A percentile compares a stretch with the other conserved stretches of the same genome.
phyloP scores from a whole-genome alignment of 73 alveolate genomes.

The Symbiodinium natans region DNA sequence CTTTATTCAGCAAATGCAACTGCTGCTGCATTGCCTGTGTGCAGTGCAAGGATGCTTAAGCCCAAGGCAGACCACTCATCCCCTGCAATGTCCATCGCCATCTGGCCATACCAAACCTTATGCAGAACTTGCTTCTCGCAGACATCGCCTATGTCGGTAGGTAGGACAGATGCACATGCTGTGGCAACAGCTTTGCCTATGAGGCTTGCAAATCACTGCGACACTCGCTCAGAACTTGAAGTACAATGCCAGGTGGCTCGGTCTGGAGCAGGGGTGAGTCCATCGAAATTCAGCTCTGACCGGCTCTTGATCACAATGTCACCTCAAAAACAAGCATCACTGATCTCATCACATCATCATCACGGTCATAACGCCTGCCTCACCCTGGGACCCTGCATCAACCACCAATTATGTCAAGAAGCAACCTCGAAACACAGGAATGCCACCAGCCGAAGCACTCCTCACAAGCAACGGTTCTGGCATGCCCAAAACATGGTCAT shows the following conservation, averaged over 20 bases:
- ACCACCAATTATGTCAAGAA: neutral
- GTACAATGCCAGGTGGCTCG: neutral
- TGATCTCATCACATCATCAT: neutral
- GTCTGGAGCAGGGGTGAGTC: conserved; percentile 78
- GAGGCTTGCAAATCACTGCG: no score
- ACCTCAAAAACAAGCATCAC: neutral
- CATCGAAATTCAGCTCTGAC: conserved; percentile 70
- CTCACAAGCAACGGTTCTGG: neutral
- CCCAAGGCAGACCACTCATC: conserved; percentile 53
- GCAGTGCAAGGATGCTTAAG: neutral
- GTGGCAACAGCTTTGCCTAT: neutral
- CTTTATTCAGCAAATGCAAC: neutral
- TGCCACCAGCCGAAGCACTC: conserved; percentile 78
- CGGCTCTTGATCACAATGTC: conserved; percentile 63
- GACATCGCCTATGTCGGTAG: no score
- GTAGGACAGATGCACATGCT: neutral
- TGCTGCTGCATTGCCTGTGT: neutral
- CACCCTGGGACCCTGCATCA: neutral
- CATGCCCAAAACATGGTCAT: no score
- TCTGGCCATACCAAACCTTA: conserved; percentile 77
- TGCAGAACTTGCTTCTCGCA: no score
- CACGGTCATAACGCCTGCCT: neutral
- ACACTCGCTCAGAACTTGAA: neutral
- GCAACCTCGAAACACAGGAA: conserved; percentile 65
- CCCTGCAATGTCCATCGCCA: conserved; percentile 39